Evolutionary conservation across 495 filamentous ascomycete species (phyloP), one percentile per base, ranked within the genome.

Genomic region (Venustampulla echinocandica): DNA sequence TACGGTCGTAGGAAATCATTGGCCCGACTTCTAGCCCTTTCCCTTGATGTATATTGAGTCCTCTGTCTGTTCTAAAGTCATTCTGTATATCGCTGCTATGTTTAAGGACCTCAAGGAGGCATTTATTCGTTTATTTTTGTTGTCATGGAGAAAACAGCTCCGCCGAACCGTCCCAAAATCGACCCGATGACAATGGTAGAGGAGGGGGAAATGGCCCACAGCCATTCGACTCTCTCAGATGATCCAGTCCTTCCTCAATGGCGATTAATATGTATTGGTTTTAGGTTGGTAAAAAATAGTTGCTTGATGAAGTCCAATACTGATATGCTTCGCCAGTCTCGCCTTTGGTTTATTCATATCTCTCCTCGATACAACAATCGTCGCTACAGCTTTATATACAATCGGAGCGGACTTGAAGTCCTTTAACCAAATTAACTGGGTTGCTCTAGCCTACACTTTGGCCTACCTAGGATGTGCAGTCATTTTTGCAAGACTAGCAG

Each of bases 371-470:
- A 61, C 46, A 11, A 54, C 58, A 4, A 61, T 61, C n/a, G 47
- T 59, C n/a, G 58, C 58, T 11, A 61, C 56, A 17, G 49, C 56
- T 20, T 27, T 61, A 0, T 59, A 49, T 44, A 56, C 49, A 9
- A 61, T 61, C 18, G 50, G 50, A 2, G 34, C 43, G 10, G 58
- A 61, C 18, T 41, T 61, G 14, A 33, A 54, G n/a, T 52, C 52
- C 5, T 41, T 58, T 3, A 14, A 25, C 4, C 20, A 42, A 13
- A 44, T 51, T 15, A 53, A 48, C 32, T 81, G 76, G 78, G 63
- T 82, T 11, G 64, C 79, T 23, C 75, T 73, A 1, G 63, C 66
- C 11, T 82, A 81, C 50, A 56, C 80, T 11, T 52, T 80, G 33
- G 76, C 69, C 2, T 78, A 79, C 39, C 70, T 74, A 17, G 73